Percentiles rank a stretch among this genome's conserved stretches.
phyloP scores from a whole-genome alignment of 2,329 filamentous ascomycete species.

The Penicillium brevicompactum region DNA sequence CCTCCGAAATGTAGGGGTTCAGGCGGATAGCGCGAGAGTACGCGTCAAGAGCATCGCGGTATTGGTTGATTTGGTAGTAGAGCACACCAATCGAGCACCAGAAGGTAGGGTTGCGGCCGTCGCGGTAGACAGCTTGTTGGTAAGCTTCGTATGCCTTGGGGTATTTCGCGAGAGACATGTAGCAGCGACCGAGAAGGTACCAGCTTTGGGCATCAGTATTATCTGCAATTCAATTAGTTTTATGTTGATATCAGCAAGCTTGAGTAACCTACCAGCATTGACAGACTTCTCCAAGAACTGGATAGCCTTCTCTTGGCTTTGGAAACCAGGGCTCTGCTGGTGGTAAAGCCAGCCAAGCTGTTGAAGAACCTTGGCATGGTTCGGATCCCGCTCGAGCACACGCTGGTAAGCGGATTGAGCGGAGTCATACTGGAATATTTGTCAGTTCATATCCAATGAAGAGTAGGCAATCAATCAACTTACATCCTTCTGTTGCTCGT shows the following conservation, averaged over 20 bases:
- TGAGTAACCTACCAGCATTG: conserved; percentile 68
- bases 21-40: conserved; percentile 95
- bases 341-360: conserved; percentile 98
- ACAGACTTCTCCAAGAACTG: conserved; percentile 98
- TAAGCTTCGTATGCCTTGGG: conserved; percentile 98
- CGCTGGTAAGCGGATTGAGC: conserved; percentile 91
- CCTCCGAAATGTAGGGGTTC: conserved; percentile 97
- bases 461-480: conserved; percentile 41
- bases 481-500: conserved; percentile 98
- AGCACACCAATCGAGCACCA: conserved; percentile 99
- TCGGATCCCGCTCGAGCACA: conserved; percentile 90
- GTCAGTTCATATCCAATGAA: conserved; percentile 29
- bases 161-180: conserved; percentile 99
- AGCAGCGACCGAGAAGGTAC: conserved; percentile 96
- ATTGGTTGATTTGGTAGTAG: conserved; percentile 99
- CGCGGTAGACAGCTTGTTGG: conserved; percentile 96
- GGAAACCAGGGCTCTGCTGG: conserved; percentile 88
- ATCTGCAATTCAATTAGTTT: conserved; percentile 55
- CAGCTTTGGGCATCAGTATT: conserved; percentile 96
- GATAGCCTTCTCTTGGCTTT: conserved; percentile 92
- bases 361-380: conserved; percentile 96
- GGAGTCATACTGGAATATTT: conserved; percentile 74
- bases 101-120: conserved; percentile 96
- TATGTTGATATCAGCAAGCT: neutral
- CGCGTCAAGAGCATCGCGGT: conserved; percentile 93